Conservation (phyloP, 1,284 basidiomycete species). For the Leccinum pallidistipes region DNA sequence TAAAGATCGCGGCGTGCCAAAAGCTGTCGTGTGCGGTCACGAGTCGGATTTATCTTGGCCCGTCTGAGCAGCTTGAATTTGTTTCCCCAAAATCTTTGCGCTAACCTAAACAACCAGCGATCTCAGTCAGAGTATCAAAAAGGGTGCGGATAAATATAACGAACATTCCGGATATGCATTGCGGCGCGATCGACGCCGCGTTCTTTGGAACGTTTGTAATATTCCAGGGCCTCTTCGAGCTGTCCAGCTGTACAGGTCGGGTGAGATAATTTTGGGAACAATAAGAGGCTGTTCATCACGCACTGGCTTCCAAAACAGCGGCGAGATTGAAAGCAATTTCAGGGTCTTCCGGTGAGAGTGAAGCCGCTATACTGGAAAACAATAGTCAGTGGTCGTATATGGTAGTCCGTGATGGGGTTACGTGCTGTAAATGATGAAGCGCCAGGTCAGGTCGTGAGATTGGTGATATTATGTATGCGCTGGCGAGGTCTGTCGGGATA, state of each 20-base stretch:
- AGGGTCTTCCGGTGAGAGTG: conserved; percentile 87
- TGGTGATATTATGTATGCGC: conserved; percentile 89
- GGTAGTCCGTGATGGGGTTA: conserved; percentile 25
- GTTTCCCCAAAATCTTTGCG: conserved; percentile 77
- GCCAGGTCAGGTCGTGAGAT: conserved; percentile 88
- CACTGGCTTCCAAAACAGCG: conserved; percentile 87
- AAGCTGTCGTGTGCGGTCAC: conserved; percentile 17
- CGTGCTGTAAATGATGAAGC: conserved; percentile 82
- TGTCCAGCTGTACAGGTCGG: conserved; percentile 57
- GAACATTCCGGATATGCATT: conserved; percentile 84
- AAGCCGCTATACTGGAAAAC: conserved; percentile 73
- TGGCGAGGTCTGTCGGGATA: conserved; percentile 68
- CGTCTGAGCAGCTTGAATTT: conserved; percentile 47
- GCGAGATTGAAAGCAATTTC: conserved; percentile 96
- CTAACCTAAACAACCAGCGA: conserved; percentile 53
- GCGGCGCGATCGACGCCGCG: conserved; percentile 83
- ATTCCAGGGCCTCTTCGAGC: conserved; percentile 76
- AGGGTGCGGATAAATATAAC: conserved; percentile 27
- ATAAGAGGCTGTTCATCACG: conserved; percentile 38
- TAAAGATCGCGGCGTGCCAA: conserved; percentile 5
- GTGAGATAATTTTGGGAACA: conserved; percentile 35
- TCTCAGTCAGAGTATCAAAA: conserved; percentile 15
- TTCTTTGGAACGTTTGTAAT: conserved; percentile 79
- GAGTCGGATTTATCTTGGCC: conserved; percentile 32
- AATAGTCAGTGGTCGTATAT: conserved; percentile 32